A percentile compares a stretch with the other conserved stretches of the same genome.
phyloP scores from a whole-genome alignment of 768 basidiomycete species.

The Cystofilobasidium macerans region DNA sequence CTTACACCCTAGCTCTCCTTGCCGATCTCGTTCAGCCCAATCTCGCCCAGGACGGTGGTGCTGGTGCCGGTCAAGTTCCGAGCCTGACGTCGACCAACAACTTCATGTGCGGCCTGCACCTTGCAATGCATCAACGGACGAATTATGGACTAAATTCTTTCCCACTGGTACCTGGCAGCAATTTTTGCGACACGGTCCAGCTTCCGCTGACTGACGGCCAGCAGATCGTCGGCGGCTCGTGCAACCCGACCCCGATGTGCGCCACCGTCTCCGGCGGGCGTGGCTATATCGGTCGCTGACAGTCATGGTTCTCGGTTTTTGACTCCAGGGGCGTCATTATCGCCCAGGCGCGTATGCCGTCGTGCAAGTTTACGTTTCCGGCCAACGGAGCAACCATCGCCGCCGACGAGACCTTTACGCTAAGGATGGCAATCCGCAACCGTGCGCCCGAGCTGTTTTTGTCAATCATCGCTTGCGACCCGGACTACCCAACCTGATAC shows the following conservation, averaged over 20 bases:
- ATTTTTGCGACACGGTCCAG: slow-evolving; percentile 46
- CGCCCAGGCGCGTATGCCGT: slow-evolving; percentile 18
- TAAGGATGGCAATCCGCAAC: slow-evolving; percentile 44
- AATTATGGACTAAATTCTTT: not conserved
- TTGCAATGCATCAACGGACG: too few species aligned
- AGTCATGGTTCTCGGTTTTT: too few species aligned
- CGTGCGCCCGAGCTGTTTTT: not conserved
- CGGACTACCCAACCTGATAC: not conserved
- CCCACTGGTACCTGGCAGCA: slow-evolving; percentile 37
- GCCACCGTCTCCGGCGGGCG: slow-evolving; percentile 39
- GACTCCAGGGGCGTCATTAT: slow-evolving; percentile 9
- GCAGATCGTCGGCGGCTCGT: slow-evolving; percentile 36
- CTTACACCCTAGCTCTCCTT: slow-evolving; percentile 41
- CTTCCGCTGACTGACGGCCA: slow-evolving; percentile 50
- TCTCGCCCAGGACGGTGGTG: slow-evolving; percentile 46
- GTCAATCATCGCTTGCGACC: not conserved
- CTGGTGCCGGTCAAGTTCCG: slow-evolving; percentile 43
- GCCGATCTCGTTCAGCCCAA: slow-evolving; percentile 46
- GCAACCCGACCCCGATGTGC: slow-evolving; percentile 53
- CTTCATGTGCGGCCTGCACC: slow-evolving; percentile 38
- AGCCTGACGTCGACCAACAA: slow-evolving; percentile 52
- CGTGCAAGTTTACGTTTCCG: slow-evolving; percentile 37
- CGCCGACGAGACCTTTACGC: slow-evolving; percentile 46
- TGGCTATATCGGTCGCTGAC: too few species aligned
- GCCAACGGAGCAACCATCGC: slow-evolving; percentile 37